A percentile compares a stretch with the other conserved stretches of the same genome.
phyloP scores from a whole-genome alignment of 2,329 filamentous ascomycete genomes.

The Diaporthe eres region DNA sequence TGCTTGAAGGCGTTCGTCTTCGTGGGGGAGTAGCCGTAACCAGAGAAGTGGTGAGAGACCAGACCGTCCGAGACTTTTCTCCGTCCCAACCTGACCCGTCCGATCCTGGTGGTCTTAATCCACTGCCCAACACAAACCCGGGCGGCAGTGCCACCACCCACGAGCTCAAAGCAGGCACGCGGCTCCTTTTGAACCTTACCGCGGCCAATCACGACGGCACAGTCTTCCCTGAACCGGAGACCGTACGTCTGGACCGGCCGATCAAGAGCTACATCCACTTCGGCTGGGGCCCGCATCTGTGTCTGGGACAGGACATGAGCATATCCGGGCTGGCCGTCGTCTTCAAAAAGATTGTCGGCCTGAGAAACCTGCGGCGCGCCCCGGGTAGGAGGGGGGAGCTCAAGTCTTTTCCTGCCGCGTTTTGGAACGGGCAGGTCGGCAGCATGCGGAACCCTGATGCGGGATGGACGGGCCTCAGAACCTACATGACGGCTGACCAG shows the following conservation, averaged over 20 bases:
- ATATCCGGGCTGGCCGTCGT: conserved; percentile 44
- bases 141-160: conserved; percentile 46
- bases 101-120: conserved; percentile 41
- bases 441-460: background rate
- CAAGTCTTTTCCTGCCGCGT: conserved; percentile 41
- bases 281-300: conserved; percentile 66
- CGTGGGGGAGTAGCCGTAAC: conserved; percentile 66
- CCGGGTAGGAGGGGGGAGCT: conserved; percentile 45
- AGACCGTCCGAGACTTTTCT: conserved; percentile 47
- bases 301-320: conserved; percentile 63
- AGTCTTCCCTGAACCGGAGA: conserved; percentile 63
- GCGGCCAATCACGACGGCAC: conserved; percentile 62
- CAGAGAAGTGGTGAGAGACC: conserved; percentile 57
- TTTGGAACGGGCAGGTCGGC: conserved; percentile 45
- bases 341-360: conserved; percentile 46
- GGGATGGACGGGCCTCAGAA: conserved; percentile 45
- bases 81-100: conserved; percentile 44
- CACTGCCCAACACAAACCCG: conserved; percentile 44
- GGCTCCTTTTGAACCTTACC: conserved; percentile 66
- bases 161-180: conserved; percentile 44
- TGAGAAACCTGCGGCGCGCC: conserved; percentile 45
- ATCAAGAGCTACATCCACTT: conserved; percentile 66
- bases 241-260: conserved; percentile 65
- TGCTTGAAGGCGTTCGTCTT: conserved; percentile 68
- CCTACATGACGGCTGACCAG: conserved; percentile 47